Evolutionary conservation across 2,329 filamentous ascomycete species (phyloP).

Genomic region (Colletotrichum tanaceti): DNA sequence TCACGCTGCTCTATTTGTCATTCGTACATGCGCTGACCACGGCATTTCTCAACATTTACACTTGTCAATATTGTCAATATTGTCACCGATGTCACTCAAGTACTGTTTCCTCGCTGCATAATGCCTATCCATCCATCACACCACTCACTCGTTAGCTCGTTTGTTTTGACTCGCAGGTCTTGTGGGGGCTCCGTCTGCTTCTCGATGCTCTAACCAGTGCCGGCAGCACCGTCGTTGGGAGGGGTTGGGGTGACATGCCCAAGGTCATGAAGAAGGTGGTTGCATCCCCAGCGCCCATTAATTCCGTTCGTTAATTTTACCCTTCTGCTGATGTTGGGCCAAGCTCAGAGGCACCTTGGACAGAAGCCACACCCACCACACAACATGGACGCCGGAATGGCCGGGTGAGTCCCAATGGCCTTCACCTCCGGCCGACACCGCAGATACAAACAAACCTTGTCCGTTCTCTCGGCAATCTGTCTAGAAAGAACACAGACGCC

Average conservation of each 20-base stretch:
- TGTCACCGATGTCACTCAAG: background rate
- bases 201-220: conserved; percentile 6
- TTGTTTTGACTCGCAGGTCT: conserved; percentile 22
- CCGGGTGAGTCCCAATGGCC: background rate
- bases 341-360: background rate
- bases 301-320: background rate
- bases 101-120: conserved; percentile 36
- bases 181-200: conserved; percentile 12
- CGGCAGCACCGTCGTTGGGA: conserved; percentile 9
- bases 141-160: conserved; percentile 16
- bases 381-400: background rate
- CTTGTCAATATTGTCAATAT: background rate
- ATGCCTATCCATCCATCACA: conserved; percentile 9
- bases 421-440: background rate
- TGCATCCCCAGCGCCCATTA: background rate
- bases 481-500: conserved; percentile 8
- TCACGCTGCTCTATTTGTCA: background rate
- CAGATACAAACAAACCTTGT: conserved; percentile 11
- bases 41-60: conserved; percentile 13
- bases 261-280: conserved; percentile 6
- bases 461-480: conserved; percentile 17
- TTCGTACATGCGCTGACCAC: background rate
- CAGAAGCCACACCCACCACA: background rate
- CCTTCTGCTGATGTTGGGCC: background rate
- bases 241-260: background rate